Evolutionary conservation across 495 filamentous ascomycete genomes (phyloP), one percentile per base, ranked within the genome.

Genomic region (Annulohypoxylon stygium): DNA sequence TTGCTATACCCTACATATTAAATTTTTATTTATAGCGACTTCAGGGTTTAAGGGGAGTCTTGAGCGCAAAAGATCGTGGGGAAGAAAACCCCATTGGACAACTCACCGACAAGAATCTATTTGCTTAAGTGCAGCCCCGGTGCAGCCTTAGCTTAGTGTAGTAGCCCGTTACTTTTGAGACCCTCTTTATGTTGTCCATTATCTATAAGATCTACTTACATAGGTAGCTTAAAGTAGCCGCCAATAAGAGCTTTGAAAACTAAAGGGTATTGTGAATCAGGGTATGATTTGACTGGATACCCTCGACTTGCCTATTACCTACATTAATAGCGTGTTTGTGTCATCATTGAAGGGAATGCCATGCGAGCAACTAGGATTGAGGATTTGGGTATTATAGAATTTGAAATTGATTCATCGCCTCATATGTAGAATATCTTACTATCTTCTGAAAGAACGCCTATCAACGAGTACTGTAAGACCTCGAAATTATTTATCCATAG

Each of bases 131-230:
- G 43, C 43, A 47, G 43, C 43, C 6, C 18, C 18, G 18, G 43
- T 12, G n/a, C 14, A 43, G 36, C 11, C 8, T 12, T n/a, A 43
- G 14, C 4, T 3, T 43, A 43, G 30, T 1, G 3, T 30, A 6
- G 30, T 30, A 30, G 30, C 20, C 20, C 20, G 39, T 43, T 43
- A 43, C 39, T 43, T 43, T 4, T n/a, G 39, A 11, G 1, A 18
- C 43, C 16, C 5, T 47, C 43, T 23, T 23, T 23, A 18, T 20
- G 16, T 1, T 20, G 8, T 20, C 43, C n/a, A 47, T 47, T 47
- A 47, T 47, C 43, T 47, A 47, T 47, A 47, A 51, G 23, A 51
- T 51, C 48, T 51, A 26, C 20, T 1, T 51, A 51, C 20, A 51
- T 20, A 51, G 30, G 43, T 47, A 47, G 43, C 43, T 47, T 47